These are phyloP conservation scores for Fusarium pseudonygamai DNA, from an alignment of 2,329 filamentous ascomycete genomes.

Conservation along the genomic window DNA sequence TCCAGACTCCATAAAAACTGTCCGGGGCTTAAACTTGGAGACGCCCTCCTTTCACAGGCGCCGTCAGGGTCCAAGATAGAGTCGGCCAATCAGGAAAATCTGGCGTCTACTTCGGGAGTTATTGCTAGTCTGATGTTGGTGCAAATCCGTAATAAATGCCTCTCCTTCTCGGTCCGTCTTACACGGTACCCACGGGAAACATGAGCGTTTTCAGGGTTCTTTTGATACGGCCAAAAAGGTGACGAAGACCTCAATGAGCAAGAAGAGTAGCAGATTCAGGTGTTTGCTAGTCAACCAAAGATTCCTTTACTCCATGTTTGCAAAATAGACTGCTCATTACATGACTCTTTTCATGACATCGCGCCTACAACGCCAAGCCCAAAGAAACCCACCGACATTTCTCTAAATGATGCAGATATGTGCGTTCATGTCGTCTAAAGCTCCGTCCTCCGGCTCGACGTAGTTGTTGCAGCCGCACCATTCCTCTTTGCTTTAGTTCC, in stretches of 20 bases:
- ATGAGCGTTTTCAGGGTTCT: conserved; percentile 9
- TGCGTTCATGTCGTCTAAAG: conserved; percentile 38
- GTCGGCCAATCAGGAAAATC: conserved; percentile 37
- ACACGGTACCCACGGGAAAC: conserved; percentile 13
- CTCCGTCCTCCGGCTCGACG: conserved; percentile 47
- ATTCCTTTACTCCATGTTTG: conserved; percentile 12
- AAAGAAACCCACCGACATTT: conserved; percentile 33
- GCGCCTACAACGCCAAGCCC: conserved; percentile 35
- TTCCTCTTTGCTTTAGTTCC: conserved; percentile 40
- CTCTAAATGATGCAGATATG: conserved; percentile 9
- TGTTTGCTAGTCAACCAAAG: not conserved
- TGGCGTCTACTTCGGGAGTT: conserved; percentile 42
- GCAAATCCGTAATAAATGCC: conserved; percentile 33
- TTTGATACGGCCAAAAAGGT: not conserved
- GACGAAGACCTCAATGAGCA: not conserved
- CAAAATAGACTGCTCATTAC: conserved; percentile 4
- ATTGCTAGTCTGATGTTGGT: conserved; percentile 25
- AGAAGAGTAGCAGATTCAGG: not conserved
- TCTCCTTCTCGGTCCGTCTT: conserved; percentile 31
- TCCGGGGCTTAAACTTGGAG: conserved; percentile 21
- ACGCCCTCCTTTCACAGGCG: conserved; percentile 21
- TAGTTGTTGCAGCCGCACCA: conserved; percentile 34
- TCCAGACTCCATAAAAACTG: conserved; percentile 29
- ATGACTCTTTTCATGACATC: conserved; percentile 29
- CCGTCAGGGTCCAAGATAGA: conserved; percentile 9